Evolutionary conservation across 148 eudicot genomes (phyloP).

Genomic region (Arbutus unedo): DNA sequence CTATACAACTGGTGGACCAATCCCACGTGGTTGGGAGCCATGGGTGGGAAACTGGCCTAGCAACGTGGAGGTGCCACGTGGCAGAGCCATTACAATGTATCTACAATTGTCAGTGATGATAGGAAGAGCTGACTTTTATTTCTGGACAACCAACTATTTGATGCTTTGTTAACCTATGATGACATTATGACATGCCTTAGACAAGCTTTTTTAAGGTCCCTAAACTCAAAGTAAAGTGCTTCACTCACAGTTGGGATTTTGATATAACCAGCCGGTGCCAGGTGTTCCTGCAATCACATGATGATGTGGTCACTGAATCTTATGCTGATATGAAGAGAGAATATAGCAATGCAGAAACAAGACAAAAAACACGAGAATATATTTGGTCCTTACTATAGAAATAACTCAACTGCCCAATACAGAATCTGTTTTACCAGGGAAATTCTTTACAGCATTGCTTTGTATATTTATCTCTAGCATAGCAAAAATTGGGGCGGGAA

Average conservation of each 20-base stretch:
- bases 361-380: not conserved
- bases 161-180: not conserved
- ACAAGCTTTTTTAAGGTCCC: not conserved
- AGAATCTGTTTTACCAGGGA: not conserved
- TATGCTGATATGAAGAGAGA: not conserved
- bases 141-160: not conserved
- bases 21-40: too few species aligned
- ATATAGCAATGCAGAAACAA: not conserved
- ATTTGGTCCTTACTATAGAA: not conserved
- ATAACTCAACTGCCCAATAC: not conserved
- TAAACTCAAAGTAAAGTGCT: conserved; percentile 8
- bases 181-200: not conserved
- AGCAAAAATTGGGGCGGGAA: not conserved
- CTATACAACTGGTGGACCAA: too few species aligned
- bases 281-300: conserved; percentile 36
- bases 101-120: not conserved
- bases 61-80: too few species aligned
- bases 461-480: not conserved
- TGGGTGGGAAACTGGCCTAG: too few species aligned
- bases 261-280: conserved; percentile 44
- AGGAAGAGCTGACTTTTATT: conserved; percentile 1
- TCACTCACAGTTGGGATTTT: conserved; percentile 48
- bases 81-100: too few species aligned
- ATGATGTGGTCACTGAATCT: not conserved
- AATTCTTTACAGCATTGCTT: not conserved